Evolutionary conservation across 2,329 filamentous ascomycete genomes (phyloP), one percentile per base, ranked within the genome.

Genomic region (Gyromitra esculenta): DNA sequence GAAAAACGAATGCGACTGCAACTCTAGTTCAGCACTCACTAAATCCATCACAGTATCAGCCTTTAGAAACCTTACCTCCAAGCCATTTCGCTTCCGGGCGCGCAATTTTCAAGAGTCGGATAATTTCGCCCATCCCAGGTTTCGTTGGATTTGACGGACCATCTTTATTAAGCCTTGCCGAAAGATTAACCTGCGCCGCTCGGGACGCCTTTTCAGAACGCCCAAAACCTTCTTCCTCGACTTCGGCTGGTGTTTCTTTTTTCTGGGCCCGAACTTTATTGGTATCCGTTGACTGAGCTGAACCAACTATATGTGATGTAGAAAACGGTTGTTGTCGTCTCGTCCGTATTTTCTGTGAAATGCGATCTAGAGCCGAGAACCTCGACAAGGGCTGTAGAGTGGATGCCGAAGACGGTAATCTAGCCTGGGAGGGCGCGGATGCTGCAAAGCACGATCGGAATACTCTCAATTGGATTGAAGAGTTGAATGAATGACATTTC

Each of bases 31-130:
- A 69, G 71, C 21, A 73, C 21, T 9, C 6, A 13, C 54, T 1
- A 13, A 63, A 75, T 57, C 15, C 37, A 59, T 15, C 25, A 11
- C 50, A 45, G n/a, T 21, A 15, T 21, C 5, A 0, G 13, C n/a
- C 6, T 48, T 35, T 60, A 3, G 35, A 50, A n/a, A 18, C 8
- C 54, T n/a, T 67, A 81, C 80, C 84, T 5, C 86, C 87, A 15
- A 99, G 89, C 84, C 92, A 91, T 82, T 87, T 91, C 39, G 92
- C 85, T 85, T 99, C 96, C 1, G 95, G 95, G 71, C 89, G 88
- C 11, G 96, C 96, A 82, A 99, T 96, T 84, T 91, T 93, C 83
- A 99, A 87, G 81, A 99, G 85, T 66, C 96, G 89, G 90, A 90
- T 92, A 80, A 98, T 89, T 84, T 99, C 96, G 11, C 85, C 86